Base-by-base conservation (phyloP, 257 asterid genomes). In the Solanum sitiens region DNA sequence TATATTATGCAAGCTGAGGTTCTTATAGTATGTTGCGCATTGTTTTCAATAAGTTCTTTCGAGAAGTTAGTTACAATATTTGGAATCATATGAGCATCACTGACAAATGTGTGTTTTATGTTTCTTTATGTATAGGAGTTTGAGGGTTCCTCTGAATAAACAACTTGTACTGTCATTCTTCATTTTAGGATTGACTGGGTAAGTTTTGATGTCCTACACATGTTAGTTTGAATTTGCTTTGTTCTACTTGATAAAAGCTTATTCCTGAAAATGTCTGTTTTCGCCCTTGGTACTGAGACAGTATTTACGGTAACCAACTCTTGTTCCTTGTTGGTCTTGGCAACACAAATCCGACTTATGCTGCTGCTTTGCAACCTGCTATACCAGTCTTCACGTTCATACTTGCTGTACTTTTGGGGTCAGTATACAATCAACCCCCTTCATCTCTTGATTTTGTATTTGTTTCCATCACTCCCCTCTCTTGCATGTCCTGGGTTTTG, bases 121-220 rank as follows among this genome's bases (percentile, higher is more conserved):
- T 42, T 76, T 45, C 33, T 45, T 3, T 27, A 35, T 30, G 25
- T 72, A 92, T 94, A 97, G 99, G 91, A 94, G 94, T 89, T 67
- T 80, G 89, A 93, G 98, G 88, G 91, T 91, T 90, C 98, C 98
- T 40, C 84, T 97, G 44, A 96, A 93, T 86, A 93, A 92, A 88
- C 94, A 91, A 76, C 79, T 97, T 65, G 77, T 97, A 40, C 18
- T 89, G 83, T 88, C 99, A 42, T 97, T 97, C 94, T 93, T 96
- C 94, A 93, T 96, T 92, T 98, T 97, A 90, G 99, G 99, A 88
- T 92, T 97, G 77, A 96, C 98, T 8, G 99, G 99, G 99, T 96
- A 86, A 90, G 94, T 89, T 37, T 88, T 39, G 83, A 87, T 68
- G 74, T 88, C 89, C 83, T 75, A 20, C 21, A 0, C 44, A 23